phyloP scores from a whole-genome alignment of 2,329 filamentous ascomycete genomes.

The Xylaria sp. region DNA sequence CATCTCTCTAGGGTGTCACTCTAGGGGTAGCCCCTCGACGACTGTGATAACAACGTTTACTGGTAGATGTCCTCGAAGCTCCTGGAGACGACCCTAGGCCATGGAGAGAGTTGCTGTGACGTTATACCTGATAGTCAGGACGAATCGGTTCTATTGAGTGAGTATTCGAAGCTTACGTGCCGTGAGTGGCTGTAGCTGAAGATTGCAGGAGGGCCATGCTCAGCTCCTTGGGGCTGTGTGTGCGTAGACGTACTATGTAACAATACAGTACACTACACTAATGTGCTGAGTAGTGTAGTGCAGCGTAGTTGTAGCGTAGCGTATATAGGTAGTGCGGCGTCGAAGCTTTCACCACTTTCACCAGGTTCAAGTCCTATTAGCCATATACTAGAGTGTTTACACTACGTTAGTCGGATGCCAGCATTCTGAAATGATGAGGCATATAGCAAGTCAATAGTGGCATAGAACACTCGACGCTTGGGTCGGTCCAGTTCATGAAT shows the following conservation, averaged over 20 bases:
- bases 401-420: neutral
- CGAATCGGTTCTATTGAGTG: constrained; percentile 16
- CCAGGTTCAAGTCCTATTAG: neutral
- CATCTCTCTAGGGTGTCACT: constrained; percentile 1
- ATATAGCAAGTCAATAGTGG: constrained; percentile 10
- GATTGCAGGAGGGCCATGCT: constrained; percentile 24
- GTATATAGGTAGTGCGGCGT: neutral
- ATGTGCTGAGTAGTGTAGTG: neutral
- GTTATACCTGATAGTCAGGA: constrained; percentile 22
- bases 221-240: constrained; percentile 34
- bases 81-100: neutral
- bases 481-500: neutral
- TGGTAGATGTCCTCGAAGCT: constrained; percentile 9
- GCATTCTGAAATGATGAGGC: neutral
- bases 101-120: constrained; percentile 10
- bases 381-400: neutral
- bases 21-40: neutral
- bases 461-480: neutral
- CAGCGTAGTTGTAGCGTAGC: neutral
- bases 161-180: constrained; percentile 20
- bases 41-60: constrained; percentile 21
- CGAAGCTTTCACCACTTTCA: neutral
- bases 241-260: neutral
- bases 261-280: neutral
- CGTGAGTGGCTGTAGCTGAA: constrained; percentile 35